Evolutionary conservation across 1,139 yeast species (phyloP).

Genomic region (Taiozyma sp.): DNA sequence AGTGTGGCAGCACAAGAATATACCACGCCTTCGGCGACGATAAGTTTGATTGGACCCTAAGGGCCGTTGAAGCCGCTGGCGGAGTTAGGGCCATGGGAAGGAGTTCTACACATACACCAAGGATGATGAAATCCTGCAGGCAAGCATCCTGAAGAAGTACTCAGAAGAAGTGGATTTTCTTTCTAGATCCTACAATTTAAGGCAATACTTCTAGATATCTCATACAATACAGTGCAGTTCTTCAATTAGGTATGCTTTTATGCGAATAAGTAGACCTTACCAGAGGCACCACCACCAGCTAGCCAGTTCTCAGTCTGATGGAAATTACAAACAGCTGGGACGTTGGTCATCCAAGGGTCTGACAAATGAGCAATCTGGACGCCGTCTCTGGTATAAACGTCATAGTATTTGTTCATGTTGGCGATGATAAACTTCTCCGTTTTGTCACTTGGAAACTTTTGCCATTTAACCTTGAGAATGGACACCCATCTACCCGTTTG

Average conservation of each 20-base stretch:
- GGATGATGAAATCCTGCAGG: constrained; percentile 22
- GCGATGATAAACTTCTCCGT: constrained; percentile 85
- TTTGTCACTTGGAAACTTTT: constrained; percentile 60
- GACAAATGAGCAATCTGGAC: constrained; percentile 70
- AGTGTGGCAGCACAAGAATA: constrained; percentile 12
- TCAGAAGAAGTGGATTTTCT: constrained; percentile 6
- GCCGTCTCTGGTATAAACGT: constrained; percentile 74
- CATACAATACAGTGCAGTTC: background rate
- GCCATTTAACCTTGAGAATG: constrained; percentile 86
- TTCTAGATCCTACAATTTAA: constrained; percentile 5
- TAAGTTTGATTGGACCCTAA: constrained; percentile 22
- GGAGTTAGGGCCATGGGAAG: constrained; percentile 26
- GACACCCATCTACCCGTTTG: constrained; percentile 98
- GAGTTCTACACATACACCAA: constrained; percentile 28
- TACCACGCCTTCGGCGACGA: constrained; percentile 10
- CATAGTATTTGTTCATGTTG: constrained; percentile 86
- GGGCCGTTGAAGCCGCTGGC: constrained; percentile 27
- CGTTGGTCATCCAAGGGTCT: constrained; percentile 57
- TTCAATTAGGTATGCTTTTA: background rate
- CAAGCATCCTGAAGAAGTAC: background rate
- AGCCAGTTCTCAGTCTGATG: constrained; percentile 89
- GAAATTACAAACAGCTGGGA: constrained; percentile 82
- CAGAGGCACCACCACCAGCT: constrained; percentile 92
- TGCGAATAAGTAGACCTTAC: constrained; percentile 65
- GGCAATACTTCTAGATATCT: background rate